A percentile compares a stretch with the other conserved stretches of the same genome.
Evolutionary conservation across 2,329 filamentous ascomycete genomes (phyloP).

Genomic region (Epichloe sibirici): DNA sequence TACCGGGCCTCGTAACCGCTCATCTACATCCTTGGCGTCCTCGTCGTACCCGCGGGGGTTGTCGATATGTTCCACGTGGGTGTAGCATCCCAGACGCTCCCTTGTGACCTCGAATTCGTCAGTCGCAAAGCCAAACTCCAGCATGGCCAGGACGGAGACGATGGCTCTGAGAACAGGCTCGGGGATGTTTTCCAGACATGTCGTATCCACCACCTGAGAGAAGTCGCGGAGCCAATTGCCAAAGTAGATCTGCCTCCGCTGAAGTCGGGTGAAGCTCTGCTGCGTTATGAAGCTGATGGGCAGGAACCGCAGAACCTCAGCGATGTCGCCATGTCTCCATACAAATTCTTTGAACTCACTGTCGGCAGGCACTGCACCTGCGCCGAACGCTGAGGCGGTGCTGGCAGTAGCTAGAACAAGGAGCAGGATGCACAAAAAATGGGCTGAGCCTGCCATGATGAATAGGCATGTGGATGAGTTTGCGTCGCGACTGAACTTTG

Average conservation of each 20-base stretch:
- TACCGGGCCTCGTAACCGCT: constrained; percentile 12
- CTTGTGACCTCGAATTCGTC: constrained; percentile 70
- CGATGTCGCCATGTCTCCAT: constrained; percentile 28
- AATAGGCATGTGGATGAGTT: neutral
- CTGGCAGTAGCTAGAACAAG: constrained; percentile 16
- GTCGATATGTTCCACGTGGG: constrained; percentile 58
- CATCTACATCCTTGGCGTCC: constrained; percentile 64
- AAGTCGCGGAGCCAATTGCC: constrained; percentile 51
- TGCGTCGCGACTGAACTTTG: too few species aligned
- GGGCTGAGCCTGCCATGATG: constrained; percentile 1
- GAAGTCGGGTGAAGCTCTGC: constrained; percentile 25
- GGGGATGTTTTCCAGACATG: constrained; percentile 18
- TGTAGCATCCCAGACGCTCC: constrained; percentile 63
- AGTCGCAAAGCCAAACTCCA: constrained; percentile 51
- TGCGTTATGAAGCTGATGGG: constrained; percentile 25
- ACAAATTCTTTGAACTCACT: constrained; percentile 29
- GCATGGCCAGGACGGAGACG: constrained; percentile 18
- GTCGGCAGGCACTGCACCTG: constrained; percentile 23
- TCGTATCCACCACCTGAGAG: constrained; percentile 62
- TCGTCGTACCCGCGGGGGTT: constrained; percentile 68
- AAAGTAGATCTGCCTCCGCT: constrained; percentile 26
- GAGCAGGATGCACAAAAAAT: constrained; percentile 8
- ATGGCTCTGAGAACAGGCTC: constrained; percentile 18
- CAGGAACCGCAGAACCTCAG: constrained; percentile 24
- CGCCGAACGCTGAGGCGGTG: constrained; percentile 24